Percentiles rank a stretch among this genome's conserved stretches.
Evolutionary conservation across 352 stramenopile species (phyloP).

Genomic region (Phytopythium vexans): DNA sequence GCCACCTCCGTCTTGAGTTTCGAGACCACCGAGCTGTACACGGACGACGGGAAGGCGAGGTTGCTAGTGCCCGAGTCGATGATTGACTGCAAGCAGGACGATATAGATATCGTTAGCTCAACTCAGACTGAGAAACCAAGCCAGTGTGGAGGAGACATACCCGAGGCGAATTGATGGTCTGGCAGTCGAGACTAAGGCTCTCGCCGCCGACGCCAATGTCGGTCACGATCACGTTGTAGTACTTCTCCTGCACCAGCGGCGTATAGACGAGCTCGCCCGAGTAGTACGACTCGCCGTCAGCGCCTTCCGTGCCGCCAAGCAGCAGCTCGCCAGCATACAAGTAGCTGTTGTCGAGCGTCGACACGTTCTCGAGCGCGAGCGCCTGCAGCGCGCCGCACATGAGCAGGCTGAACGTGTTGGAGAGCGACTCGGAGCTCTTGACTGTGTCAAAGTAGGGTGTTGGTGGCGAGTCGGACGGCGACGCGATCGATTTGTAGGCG

Average conservation of each 20-base stretch:
- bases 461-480: constrained; percentile 35
- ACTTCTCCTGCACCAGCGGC: constrained; percentile 70
- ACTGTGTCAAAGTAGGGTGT: constrained; percentile 69
- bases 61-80: constrained; percentile 82
- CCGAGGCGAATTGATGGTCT: constrained; percentile 66
- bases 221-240: constrained; percentile 80
- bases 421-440: constrained; percentile 19
- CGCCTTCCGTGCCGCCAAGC: constrained; percentile 47
- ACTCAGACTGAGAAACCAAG: background rate
- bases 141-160: constrained; percentile 4
- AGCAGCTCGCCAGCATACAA: constrained; percentile 61
- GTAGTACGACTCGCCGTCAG: constrained; percentile 52
- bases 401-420: constrained; percentile 68
- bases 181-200: constrained; percentile 48
- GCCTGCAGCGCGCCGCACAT: constrained; percentile 78
- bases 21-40: constrained; percentile 58
- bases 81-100: constrained; percentile 30
- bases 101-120: background rate
- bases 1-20: constrained; percentile 54
- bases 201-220: constrained; percentile 47
- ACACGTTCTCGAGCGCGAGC: constrained; percentile 37
- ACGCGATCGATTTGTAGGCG: constrained; percentile 59
- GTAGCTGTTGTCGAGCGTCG: constrained; percentile 25
- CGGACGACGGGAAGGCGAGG: constrained; percentile 62
- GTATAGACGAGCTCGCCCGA: constrained; percentile 64